Conservation (phyloP, 2,329 filamentous ascomycete species). For the Bipolaris cookei region DNA sequence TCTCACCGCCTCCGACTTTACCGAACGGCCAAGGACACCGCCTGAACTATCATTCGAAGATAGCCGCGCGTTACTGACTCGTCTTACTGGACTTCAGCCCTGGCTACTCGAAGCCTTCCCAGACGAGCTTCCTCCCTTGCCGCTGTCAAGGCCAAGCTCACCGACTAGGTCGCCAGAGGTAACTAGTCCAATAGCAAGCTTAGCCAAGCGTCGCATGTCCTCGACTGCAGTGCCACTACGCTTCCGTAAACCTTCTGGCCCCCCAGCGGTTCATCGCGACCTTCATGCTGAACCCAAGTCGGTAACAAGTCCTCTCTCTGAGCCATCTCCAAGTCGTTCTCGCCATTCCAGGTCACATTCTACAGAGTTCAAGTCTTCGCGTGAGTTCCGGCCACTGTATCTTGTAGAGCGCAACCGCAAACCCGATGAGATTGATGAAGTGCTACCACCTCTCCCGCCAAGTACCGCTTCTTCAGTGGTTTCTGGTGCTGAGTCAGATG, state of each 20-base stretch:
- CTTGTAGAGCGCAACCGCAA: constrained; percentile 70
- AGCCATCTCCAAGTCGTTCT: constrained; percentile 52
- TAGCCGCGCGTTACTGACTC: constrained; percentile 40
- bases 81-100: constrained; percentile 46
- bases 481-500: constrained; percentile 52
- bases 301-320: constrained; percentile 27
- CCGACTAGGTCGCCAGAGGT: constrained; percentile 36
- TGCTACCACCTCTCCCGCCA: constrained; percentile 60
- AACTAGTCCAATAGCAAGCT: constrained; percentile 21
- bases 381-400: constrained; percentile 81
- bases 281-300: constrained; percentile 48
- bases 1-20: constrained; percentile 25
- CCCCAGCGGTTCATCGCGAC: constrained; percentile 53
- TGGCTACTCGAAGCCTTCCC: constrained; percentile 46
- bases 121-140: constrained; percentile 44
- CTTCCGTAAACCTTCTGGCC: constrained; percentile 58
- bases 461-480: constrained; percentile 51
- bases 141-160: constrained; percentile 41
- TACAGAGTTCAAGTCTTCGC: constrained; percentile 60
- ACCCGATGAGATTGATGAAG: constrained; percentile 43
- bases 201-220: constrained; percentile 34
- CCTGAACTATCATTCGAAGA: constrained; percentile 42
- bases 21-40: constrained; percentile 40
- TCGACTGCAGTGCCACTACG: constrained; percentile 63
- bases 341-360: constrained; percentile 58